These are phyloP conservation scores for Micromonas commoda DNA, from an alignment of 139 green algal species.

Conservation along the genomic window DNA sequence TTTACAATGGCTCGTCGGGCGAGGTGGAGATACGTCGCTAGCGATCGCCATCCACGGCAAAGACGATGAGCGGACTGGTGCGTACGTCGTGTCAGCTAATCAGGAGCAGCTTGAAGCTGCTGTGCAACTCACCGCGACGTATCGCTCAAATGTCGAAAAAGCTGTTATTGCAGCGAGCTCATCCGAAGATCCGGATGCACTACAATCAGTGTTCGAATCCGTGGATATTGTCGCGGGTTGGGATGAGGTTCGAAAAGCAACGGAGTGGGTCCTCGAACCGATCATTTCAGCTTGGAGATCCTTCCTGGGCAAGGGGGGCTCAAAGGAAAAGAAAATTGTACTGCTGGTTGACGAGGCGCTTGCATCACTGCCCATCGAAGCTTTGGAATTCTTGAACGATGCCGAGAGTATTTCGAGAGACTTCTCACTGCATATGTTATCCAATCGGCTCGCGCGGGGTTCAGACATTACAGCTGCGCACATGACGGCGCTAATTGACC, in stretches of 20 bases:
- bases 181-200: not conserved
- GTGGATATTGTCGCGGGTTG: not conserved
- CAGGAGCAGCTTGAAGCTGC: not conserved
- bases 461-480: not conserved
- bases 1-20: not conserved
- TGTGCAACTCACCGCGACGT: not conserved
- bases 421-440: not conserved
- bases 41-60: not conserved
- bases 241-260: not conserved
- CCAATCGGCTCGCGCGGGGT: not conserved
- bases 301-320: not conserved
- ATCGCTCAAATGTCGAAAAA: not conserved
- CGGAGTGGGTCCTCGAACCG: not conserved
- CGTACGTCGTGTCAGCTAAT: not conserved
- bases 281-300: not conserved
- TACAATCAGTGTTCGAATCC: not conserved
- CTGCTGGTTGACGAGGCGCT: not conserved
- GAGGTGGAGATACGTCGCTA: not conserved
- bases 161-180: not conserved
- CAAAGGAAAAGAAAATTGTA: not conserved
- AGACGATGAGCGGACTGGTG: not conserved
- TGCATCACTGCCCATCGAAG: not conserved
- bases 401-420: not conserved
- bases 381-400: not conserved
- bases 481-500: not conserved